These are phyloP conservation scores for Nothophoma quercina DNA, from an alignment of 2,329 filamentous ascomycete species.

Conservation along the genomic window DNA sequence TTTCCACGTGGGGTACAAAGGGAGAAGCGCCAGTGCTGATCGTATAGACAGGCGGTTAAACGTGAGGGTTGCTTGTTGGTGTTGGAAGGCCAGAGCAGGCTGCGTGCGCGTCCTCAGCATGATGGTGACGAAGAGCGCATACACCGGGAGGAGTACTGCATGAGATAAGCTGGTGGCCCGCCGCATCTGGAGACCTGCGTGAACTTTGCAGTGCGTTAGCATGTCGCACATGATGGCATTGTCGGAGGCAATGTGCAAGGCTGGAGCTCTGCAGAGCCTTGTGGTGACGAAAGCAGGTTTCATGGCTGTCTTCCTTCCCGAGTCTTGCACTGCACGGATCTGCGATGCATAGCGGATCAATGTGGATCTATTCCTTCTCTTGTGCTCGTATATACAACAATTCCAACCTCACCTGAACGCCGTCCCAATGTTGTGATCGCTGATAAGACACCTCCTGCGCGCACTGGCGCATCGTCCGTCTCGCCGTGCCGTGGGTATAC, in stretches of 20 bases:
- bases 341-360: conserved; percentile 5
- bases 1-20: conserved; percentile 19
- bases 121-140: neutral
- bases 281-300: conserved; percentile 3
- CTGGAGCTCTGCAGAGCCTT: neutral
- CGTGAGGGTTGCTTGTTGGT: neutral
- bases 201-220: conserved; percentile 2
- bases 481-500: conserved; percentile 29
- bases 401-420: conserved; percentile 23
- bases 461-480: conserved; percentile 19
- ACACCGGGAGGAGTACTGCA: neutral
- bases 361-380: conserved; percentile 12
- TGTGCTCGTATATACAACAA: conserved; percentile 24
- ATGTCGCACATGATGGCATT: conserved; percentile 10
- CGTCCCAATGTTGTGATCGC: conserved; percentile 26
- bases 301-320: neutral
- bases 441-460: conserved; percentile 28
- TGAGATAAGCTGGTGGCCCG: neutral
- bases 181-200: neutral
- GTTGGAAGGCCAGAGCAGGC: neutral
- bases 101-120: neutral
- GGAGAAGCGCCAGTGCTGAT: conserved; percentile 3
- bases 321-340: neutral
- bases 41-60: neutral
- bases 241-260: conserved; percentile 1